phyloP scores from a whole-genome alignment of 2,329 filamentous ascomycete genomes.

The Ophiosphaerella narmari region DNA sequence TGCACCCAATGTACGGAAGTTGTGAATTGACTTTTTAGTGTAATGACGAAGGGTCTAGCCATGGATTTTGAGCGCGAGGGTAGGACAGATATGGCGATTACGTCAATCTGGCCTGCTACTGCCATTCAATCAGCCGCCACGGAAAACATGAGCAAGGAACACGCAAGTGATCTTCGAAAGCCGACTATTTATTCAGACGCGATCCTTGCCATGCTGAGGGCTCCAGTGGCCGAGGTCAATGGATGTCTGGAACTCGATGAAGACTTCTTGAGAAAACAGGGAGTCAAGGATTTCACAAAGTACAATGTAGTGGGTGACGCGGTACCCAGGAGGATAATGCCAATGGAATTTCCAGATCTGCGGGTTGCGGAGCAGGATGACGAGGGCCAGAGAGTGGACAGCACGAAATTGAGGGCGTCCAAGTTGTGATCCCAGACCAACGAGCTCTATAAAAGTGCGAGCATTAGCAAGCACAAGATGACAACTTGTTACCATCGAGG shows the following conservation, averaged over 20 bases:
- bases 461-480: too few species aligned
- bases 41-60: constrained; percentile 77
- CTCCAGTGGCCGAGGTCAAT: constrained; percentile 66
- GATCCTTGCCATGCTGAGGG: constrained; percentile 70
- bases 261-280: constrained; percentile 73
- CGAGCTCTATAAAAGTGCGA: too few species aligned
- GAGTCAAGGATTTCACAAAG: constrained; percentile 71
- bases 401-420: constrained; percentile 46
- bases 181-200: constrained; percentile 78
- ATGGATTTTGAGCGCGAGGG: constrained; percentile 78
- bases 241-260: constrained; percentile 77
- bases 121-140: constrained; percentile 81
- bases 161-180: constrained; percentile 64
- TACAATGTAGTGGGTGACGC: constrained; percentile 72
- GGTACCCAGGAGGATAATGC: constrained; percentile 77
- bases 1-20: not conserved
- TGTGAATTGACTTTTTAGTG: constrained; percentile 33
- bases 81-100: constrained; percentile 72
- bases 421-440: constrained; percentile 15
- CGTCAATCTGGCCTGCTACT: constrained; percentile 79
- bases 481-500: too few species aligned
- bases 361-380: constrained; percentile 79
- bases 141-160: constrained; percentile 53
- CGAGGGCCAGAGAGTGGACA: constrained; percentile 74
- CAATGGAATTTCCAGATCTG: constrained; percentile 68